Percentiles rank a stretch among this genome's conserved stretches.
Conservation (phyloP, 148 eudicot genomes). For the Pharnaceum exiguum region DNA sequence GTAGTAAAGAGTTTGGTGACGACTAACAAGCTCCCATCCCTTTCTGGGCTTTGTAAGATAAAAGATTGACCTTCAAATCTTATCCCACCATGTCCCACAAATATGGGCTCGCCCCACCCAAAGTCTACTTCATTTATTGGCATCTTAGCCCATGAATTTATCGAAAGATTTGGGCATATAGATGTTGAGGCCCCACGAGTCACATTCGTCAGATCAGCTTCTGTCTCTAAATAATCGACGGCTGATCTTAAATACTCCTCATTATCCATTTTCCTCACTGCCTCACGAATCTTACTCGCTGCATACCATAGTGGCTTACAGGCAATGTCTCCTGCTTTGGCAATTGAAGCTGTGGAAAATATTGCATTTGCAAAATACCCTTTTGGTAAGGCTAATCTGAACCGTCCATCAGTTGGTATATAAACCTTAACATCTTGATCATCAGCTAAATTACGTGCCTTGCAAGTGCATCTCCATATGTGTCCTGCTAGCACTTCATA, state of each 20-base stretch:
- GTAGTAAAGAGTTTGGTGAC: constrained; percentile 1
- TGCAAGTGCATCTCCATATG: constrained; percentile 14
- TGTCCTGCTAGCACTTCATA: constrained; percentile 20
- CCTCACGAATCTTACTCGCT: constrained; percentile 15
- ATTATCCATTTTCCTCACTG: constrained; percentile 6
- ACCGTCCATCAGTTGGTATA: constrained; percentile 15
- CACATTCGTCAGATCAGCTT: constrained; percentile 1
- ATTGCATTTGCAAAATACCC: constrained; percentile 25
- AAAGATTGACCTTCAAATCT: neutral
- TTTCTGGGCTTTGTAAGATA: neutral
- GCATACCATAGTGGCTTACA: constrained; percentile 8
- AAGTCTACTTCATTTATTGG: constrained; percentile 8
- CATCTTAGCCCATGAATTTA: constrained; percentile 7
- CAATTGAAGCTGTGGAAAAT: neutral
- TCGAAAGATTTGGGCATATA: constrained; percentile 3
- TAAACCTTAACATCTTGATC: constrained; percentile 17
- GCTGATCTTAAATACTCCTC: constrained; percentile 18
- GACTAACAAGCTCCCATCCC: constrained; percentile 5
- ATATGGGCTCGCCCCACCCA: constrained; percentile 23
- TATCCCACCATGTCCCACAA: neutral
- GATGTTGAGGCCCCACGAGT: neutral
- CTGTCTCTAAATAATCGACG: constrained; percentile 18
- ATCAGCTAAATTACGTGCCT: constrained; percentile 2
- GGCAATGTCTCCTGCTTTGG: constrained; percentile 4
- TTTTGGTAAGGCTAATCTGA: constrained; percentile 6